phyloP scores from a whole-genome alignment of 1,284 basidiomycete species.

The Ceratobasidium sp. region DNA sequence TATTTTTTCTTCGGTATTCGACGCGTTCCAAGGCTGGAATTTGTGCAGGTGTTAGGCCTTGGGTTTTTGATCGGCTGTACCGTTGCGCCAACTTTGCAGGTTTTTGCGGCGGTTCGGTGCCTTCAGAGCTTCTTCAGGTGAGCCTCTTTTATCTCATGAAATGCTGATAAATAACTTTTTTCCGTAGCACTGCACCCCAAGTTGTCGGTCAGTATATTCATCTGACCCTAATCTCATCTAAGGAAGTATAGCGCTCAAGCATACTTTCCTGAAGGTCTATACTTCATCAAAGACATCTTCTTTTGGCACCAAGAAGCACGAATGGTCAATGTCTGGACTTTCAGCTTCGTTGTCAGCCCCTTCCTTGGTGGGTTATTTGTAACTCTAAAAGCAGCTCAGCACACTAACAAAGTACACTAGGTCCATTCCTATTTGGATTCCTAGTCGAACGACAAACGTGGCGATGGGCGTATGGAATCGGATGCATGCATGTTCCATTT shows the following conservation, averaged over 20 bases:
- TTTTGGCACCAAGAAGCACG: slow-evolving; percentile 78
- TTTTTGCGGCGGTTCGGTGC: slow-evolving; percentile 67
- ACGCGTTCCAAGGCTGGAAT: slow-evolving; percentile 21
- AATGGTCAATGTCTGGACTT: slow-evolving; percentile 75
- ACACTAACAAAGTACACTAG: slow-evolving; percentile 46
- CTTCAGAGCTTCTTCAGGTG: slow-evolving; percentile 73
- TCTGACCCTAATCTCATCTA: not conserved
- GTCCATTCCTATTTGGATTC: slow-evolving; percentile 73
- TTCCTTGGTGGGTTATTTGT: slow-evolving; percentile 54
- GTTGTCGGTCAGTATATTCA: slow-evolving; percentile 60
- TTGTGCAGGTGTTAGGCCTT: slow-evolving; percentile 11
- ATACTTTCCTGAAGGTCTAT: slow-evolving; percentile 60
- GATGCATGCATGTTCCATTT: slow-evolving; percentile 61
- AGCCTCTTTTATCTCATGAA: slow-evolving; percentile 44
- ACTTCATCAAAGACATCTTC: slow-evolving; percentile 70
- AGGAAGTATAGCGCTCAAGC: not conserved
- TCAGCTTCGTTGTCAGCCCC: slow-evolving; percentile 68
- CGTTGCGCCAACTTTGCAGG: slow-evolving; percentile 58
- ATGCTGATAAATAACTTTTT: slow-evolving; percentile 12
- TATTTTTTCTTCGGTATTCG: slow-evolving; percentile 45
- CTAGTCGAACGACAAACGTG: slow-evolving; percentile 60
- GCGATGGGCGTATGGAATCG: slow-evolving; percentile 76
- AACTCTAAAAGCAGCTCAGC: not conserved
- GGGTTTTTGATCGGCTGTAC: slow-evolving; percentile 32
- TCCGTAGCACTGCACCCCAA: slow-evolving; percentile 66